Evolutionary conservation across 139 green algal species (phyloP), one percentile per base, ranked within the genome.

Genomic region (Chlamydomonas sp.): DNA sequence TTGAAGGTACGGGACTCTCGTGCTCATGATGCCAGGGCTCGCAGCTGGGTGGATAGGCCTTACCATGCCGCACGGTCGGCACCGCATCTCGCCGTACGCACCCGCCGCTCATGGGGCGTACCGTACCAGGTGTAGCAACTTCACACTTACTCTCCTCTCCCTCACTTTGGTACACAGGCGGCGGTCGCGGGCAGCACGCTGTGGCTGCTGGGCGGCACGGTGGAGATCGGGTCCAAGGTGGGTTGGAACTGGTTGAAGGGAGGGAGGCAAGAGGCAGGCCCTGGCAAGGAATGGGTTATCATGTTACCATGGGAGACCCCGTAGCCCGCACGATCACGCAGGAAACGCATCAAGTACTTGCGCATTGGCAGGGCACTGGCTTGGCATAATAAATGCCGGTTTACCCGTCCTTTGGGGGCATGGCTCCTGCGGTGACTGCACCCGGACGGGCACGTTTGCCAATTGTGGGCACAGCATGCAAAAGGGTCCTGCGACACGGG

Each of bases 161-260:
- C 20, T 78, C 5, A 8, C 73, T 31, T 80, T 15, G 1, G 60
- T 20, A 12, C 10, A 14, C 89, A 92, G 86, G 67, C 95, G 67
- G 89, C 89, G 14, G 95, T 99, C 57, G 79, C 95, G 5, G 93
- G 93, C 83, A 98, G 98, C 91, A 96, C 88, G 20, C 84, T 99
- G 82, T 99, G 95, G 93, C 87, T 99, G 80, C 96, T 97, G 76
- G 97, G 97, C 17, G 97, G 97, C 63, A 95, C 96, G n/a, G 97
- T 99, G 63, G 88, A 93, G 79, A 69, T 90, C 14, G 80, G 90
- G 2, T 74, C 68, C 14, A 83, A 91, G 66, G 31, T 49, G 31
- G 31, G 31, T 49, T 49, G 31, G 31, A 49, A 49, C 31, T 71
- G 67, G n/a, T 72, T 83, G 63, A 83, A 17, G 16, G 16, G 16